Base-by-base conservation (phyloP, 306 rosid genomes). In the Delonix regia region DNA sequence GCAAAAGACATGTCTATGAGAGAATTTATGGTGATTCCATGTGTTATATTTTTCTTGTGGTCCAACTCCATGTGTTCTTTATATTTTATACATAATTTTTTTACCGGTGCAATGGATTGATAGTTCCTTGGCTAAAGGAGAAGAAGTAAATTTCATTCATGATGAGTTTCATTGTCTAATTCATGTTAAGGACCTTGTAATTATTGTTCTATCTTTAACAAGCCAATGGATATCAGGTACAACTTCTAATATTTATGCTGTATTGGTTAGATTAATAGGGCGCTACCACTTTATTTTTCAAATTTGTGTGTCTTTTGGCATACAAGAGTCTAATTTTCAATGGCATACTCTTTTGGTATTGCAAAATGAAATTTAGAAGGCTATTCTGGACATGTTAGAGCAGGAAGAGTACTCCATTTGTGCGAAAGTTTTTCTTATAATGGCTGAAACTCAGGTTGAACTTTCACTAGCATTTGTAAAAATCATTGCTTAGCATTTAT, bases 61-160 rank as follows among this genome's bases (percentile, higher is more conserved):
- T n/a, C n/a, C n/a, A n/a, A n/a, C n/a, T n/a, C n/a, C n/a, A n/a
- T n/a, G n/a, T n/a, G n/a, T n/a, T n/a, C n/a, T n/a, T n/a, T n/a
- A n/a, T n/a, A n/a, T n/a, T n/a, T 61, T 68, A 78, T 69, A 75
- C 28, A 3, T 45, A 14, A 52, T 76, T 52, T 80, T 59, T n/a
- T n/a, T n/a, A n/a, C n/a, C n/a, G n/a, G n/a, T 66, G 80, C 89
- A 95, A 98, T 92, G 98, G 99, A 87, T 91, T 74, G 98, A 95
- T 76, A 73, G 87, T 71, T 85, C 77, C 69, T 87, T 92, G 49
- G 86, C 98, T 61, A 85, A 91, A 87, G 89, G 97, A 77, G 91
- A 67, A 68, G 51, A 69, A 5, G 71, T 71, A 34, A 81, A 87
- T 22, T 95, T 95, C 87, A 92, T 92, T 78, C 90, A 91, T 36